Base-by-base conservation (phyloP, 345 rosid genomes). In the Mercurialis annua region DNA sequence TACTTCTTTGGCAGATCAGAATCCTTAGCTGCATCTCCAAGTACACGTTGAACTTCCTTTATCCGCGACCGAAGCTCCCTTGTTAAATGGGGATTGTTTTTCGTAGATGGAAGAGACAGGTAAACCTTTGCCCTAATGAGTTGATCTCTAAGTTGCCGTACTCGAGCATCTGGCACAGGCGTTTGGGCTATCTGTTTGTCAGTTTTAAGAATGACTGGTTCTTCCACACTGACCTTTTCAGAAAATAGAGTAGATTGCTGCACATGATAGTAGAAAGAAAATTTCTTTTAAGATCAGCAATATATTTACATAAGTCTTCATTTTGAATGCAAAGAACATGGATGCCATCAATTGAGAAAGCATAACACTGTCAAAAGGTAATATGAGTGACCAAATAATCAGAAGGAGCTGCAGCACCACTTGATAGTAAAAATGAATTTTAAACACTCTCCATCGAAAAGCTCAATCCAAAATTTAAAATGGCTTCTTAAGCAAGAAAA, bases 81-180 rank as follows among this genome's bases (percentile, higher is more conserved):
- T 38, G 83, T 68, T 63, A 86, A 81, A 64, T 78, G 91, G 31
- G 88, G 81, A 72, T 85, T 89, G 70, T 70, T 91, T 76, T 84
- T 91, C 0, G 79, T 80, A 53, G 87, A 72, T 24, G 96, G 89
- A 78, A 94, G 96, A 33, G 99, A 84, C 54, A 91, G 83, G 84
- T 87, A 94, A 10, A 94, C 88, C 81, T 76, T 94, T 43, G 98
- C 97, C 77, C 85, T 86, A 63, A 94, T 87, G 49, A 94, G 85
- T 84, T 89, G 98, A 80, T 91, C 99, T 82, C 89, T 91, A 64
- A 94, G 87, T 65, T 82, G 92, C 62, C 80, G 81, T 34, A 91
- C 84, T 33, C 77, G 85, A 71, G 89, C 83, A 91, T 89, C 98
- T 9, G 78, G 76, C 46, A 79, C 21, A 62, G 73, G 26, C 59